Base-by-base conservation (phyloP, 345 rosid genomes). In the Ceriops tagal region DNA sequence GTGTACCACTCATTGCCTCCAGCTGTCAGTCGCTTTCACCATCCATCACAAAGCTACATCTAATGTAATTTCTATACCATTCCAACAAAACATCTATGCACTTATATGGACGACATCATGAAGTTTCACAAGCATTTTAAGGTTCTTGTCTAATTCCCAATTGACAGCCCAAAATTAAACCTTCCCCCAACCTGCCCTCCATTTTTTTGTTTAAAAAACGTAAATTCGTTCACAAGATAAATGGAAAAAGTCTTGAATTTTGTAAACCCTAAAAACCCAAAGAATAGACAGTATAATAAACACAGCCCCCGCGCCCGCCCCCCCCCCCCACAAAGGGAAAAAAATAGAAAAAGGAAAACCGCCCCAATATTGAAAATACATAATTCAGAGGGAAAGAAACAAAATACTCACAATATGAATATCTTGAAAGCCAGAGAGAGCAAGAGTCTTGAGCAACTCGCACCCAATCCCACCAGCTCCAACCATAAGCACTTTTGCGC, bases 381-480 rank as follows among this genome's bases (percentile, higher is more conserved):
- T 61, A 26, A 64, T 24, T 58, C 59, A 53, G 7, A 49, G 6
- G 3, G 31, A 4, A 61, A n/a, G 1, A 56, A 18, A 21, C 11
- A 19, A 65, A 52, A 34, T 59, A 78, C 96, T 88, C 75, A 96
- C 99, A 46, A 96, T 90, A 87, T 96, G 98, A 71, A 96, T 90
- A 69, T 96, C 97, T 37, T 78, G 75, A 80, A 96, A 96, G 37
- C 95, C 96, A 60, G 99, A 88, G 58, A 96, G 98, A 73, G 90
- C 92, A 28, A 96, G 96, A 68, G 96, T 92, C 83, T 96, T 96
- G 21, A 96, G 95, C 56, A 96, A 83, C 89, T 96, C 99, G 72
- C 99, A 92, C 47, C 99, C 99, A 76, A 96, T 92, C 43, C 99
- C 97, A 57, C 99, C 99, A 4, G 99, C 99, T 37, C 99, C 99